Conservation (phyloP, 306 rosid species). For the Neltuma alba region DNA sequence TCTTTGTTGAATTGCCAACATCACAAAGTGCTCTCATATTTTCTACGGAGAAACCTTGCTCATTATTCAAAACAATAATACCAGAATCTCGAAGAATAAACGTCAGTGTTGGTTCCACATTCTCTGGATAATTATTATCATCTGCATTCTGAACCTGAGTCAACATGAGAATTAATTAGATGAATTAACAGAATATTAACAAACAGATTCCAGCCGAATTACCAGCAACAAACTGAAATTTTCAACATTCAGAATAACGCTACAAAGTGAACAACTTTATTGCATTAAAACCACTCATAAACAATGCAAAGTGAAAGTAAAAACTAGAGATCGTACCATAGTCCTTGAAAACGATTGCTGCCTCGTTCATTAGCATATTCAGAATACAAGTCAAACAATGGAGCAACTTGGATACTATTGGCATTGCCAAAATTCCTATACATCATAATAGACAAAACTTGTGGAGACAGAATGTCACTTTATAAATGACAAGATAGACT, state of each 20-base stretch:
- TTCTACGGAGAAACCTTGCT: conserved; percentile 79
- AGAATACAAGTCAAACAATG: neutral
- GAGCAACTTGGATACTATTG: neutral
- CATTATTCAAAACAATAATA: conserved; percentile 85
- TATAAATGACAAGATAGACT: neutral
- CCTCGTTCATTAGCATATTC: neutral
- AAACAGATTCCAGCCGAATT: conserved; percentile 22
- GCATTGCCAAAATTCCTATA: neutral
- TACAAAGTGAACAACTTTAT: conserved; percentile 2
- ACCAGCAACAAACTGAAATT: conserved; percentile 12
- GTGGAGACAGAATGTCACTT: neutral
- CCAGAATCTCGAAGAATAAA: conserved; percentile 83
- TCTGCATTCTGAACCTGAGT: conserved; percentile 98
- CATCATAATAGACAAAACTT: neutral
- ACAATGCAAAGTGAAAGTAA: conserved; percentile 14
- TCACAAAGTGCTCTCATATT: conserved; percentile 96
- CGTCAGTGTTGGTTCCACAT: conserved; percentile 81
- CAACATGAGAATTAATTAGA: conserved; percentile 41
- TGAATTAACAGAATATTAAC: conserved; percentile 17
- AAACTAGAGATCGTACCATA: conserved; percentile 7
- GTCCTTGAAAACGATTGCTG: neutral
- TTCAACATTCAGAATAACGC: conserved; percentile 17
- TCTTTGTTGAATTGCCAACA: conserved; percentile 95
- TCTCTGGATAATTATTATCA: conserved; percentile 78
- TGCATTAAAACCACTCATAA: neutral